Conservation (phyloP, 176 grass and related monocot species). For the Carex myosuroides region DNA sequence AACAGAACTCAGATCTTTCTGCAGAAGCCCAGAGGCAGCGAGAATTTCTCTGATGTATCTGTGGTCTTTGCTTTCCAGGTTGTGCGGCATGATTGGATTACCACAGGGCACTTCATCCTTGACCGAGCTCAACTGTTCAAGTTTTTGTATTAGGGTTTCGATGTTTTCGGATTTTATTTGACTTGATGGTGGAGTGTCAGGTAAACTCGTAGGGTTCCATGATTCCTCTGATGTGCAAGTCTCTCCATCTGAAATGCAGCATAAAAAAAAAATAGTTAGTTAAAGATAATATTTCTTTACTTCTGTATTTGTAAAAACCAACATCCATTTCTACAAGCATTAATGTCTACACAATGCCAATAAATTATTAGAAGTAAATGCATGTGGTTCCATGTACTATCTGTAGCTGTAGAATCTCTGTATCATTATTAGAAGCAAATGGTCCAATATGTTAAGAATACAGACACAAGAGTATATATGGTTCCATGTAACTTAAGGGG, state of each 20-base stretch:
- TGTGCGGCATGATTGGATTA: slow-evolving; percentile 7
- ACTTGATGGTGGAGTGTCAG: slow-evolving; percentile 53
- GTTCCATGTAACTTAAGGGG: slow-evolving; percentile 38
- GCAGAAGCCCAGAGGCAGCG: slow-evolving; percentile 54
- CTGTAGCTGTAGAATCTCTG: background rate
- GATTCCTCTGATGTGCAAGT: slow-evolving; percentile 73
- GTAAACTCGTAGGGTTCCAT: slow-evolving; percentile 52
- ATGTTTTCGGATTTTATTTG: slow-evolving; percentile 69
- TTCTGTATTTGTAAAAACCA: background rate
- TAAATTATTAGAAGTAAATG: background rate
- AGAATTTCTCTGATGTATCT: slow-evolving; percentile 87
- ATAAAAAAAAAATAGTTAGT: slow-evolving; percentile 10
- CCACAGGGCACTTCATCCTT: slow-evolving; percentile 38
- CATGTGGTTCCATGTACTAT: background rate
- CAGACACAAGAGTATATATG: slow-evolving; percentile 38
- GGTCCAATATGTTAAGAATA: slow-evolving; percentile 45
- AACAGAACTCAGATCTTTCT: slow-evolving; percentile 38
- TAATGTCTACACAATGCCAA: background rate
- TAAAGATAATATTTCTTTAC: background rate
- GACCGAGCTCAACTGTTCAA: slow-evolving; percentile 48
- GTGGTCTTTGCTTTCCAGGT: slow-evolving; percentile 51
- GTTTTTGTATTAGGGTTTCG: slow-evolving; percentile 66
- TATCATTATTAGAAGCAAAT: background rate
- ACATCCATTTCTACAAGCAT: background rate
- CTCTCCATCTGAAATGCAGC: slow-evolving; percentile 51